phyloP scores from a whole-genome alignment of 345 rosid species.

The Melastoma malabathricum region DNA sequence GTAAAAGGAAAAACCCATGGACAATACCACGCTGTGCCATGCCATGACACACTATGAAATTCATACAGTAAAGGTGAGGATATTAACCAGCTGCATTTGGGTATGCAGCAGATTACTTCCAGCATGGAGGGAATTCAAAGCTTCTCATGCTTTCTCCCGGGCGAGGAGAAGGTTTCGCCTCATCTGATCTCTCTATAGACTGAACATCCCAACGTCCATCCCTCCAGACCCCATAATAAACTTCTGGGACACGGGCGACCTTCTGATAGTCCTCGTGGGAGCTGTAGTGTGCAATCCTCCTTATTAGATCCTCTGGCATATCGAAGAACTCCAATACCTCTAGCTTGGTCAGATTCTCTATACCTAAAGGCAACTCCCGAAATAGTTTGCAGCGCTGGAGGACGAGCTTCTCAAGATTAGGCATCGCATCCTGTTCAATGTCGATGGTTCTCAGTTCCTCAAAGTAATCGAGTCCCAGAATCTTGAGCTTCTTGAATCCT shows the following conservation, averaged over 20 bases:
- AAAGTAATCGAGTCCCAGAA: constrained; percentile 19
- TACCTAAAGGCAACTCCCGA: constrained; percentile 16
- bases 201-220: constrained; percentile 22
- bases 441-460: constrained; percentile 13
- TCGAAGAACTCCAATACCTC: constrained; percentile 19
- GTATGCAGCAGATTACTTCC: constrained; percentile 5
- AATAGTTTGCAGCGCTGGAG: constrained; percentile 17
- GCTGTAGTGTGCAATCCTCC: constrained; percentile 6
- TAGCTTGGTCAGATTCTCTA: constrained; percentile 16
- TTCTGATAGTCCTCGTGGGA: constrained; percentile 11
- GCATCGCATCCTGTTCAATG: constrained; percentile 21
- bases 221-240: constrained; percentile 15
- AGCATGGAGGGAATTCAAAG: constrained; percentile 10
- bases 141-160: constrained; percentile 7
- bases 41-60: no score
- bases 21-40: no score
- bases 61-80: no score
- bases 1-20: no score
- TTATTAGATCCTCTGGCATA: constrained; percentile 19
- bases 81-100: neutral
- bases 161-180: constrained; percentile 3
- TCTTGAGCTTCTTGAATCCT: constrained; percentile 21
- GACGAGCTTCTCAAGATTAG: constrained; percentile 14
- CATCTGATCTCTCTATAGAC: constrained; percentile 5
- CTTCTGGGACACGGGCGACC: constrained; percentile 19